Percentiles rank a stretch among this genome's conserved stretches.
Conservation (phyloP, 306 rosid species). For the Citrullus mucosospermus region DNA sequence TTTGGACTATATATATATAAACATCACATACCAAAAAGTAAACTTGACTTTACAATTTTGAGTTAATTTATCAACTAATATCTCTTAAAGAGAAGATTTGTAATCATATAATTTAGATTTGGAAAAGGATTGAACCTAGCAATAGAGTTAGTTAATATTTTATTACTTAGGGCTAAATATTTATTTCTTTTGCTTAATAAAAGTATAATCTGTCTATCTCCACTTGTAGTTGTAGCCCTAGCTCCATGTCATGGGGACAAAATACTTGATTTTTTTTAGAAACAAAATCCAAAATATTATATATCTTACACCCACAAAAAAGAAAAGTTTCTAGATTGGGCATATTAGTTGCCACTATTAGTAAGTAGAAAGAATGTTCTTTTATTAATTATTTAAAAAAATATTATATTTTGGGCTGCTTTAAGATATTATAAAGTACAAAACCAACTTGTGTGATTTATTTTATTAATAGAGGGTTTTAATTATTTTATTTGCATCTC, state of each 20-base stretch:
- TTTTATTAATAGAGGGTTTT: background rate
- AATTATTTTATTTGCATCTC: background rate
- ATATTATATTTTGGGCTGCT: background rate
- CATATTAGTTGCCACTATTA: background rate
- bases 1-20: too few relatives aligned
- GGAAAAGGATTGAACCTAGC: too few relatives aligned
- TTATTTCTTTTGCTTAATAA: too few relatives aligned
- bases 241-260: background rate
- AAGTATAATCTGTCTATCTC: background rate
- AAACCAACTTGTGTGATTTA: background rate
- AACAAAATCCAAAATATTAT: background rate
- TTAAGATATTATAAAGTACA: background rate
- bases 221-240: background rate
- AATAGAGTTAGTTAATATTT: too few relatives aligned
- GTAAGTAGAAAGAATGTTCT: background rate
- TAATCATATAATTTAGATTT: too few relatives aligned
- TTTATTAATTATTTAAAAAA: background rate
- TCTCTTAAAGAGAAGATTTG: too few relatives aligned
- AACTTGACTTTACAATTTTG: too few relatives aligned
- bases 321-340: background rate
- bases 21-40: too few relatives aligned
- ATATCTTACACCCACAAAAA: background rate
- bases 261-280: background rate
- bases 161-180: too few relatives aligned
- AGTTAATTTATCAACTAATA: too few relatives aligned